Evolutionary conservation across 148 eudicot genomes (phyloP).

Genomic region (Rhododendron mucronatum): DNA sequence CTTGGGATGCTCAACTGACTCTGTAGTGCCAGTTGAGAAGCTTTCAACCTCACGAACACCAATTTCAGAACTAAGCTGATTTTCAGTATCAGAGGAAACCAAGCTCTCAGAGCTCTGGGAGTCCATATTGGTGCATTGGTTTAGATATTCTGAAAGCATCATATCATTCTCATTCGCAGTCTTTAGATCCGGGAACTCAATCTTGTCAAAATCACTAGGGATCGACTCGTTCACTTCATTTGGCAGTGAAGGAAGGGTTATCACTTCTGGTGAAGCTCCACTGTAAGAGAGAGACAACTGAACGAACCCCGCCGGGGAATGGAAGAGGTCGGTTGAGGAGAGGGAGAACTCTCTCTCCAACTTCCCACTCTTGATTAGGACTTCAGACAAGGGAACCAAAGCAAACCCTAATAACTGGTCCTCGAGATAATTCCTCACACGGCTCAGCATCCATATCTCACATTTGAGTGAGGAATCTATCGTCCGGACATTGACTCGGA

Average conservation of each 20-base stretch:
- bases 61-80: slow-evolving; percentile 37
- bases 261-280: slow-evolving; percentile 63
- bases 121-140: slow-evolving; percentile 32
- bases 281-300: slow-evolving; percentile 57
- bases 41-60: slow-evolving; percentile 29
- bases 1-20: slow-evolving; percentile 32
- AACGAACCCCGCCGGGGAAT: slow-evolving; percentile 86
- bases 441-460: slow-evolving; percentile 91
- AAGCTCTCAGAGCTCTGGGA: slow-evolving; percentile 52
- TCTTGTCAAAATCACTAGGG: slow-evolving; percentile 46
- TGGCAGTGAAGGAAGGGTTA: slow-evolving; percentile 20
- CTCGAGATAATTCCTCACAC: slow-evolving; percentile 80
- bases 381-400: slow-evolving; percentile 69
- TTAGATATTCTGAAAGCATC: slow-evolving; percentile 77
- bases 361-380: slow-evolving; percentile 51
- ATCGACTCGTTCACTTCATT: slow-evolving; percentile 20
- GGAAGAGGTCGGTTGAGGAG: slow-evolving; percentile 83
- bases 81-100: slow-evolving; percentile 53
- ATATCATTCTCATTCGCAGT: slow-evolving; percentile 55
- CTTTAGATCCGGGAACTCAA: slow-evolving; percentile 87
- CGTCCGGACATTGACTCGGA: slow-evolving; percentile 44
- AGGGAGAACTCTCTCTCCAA: slow-evolving; percentile 68
- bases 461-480: slow-evolving; percentile 67
- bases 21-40: slow-evolving; percentile 28
- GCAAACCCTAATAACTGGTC: slow-evolving; percentile 88